Evolutionary conservation across 2,329 filamentous ascomycete genomes (phyloP), one percentile per base, ranked within the genome.

Genomic region (Pseudogymnoascus pannorum): DNA sequence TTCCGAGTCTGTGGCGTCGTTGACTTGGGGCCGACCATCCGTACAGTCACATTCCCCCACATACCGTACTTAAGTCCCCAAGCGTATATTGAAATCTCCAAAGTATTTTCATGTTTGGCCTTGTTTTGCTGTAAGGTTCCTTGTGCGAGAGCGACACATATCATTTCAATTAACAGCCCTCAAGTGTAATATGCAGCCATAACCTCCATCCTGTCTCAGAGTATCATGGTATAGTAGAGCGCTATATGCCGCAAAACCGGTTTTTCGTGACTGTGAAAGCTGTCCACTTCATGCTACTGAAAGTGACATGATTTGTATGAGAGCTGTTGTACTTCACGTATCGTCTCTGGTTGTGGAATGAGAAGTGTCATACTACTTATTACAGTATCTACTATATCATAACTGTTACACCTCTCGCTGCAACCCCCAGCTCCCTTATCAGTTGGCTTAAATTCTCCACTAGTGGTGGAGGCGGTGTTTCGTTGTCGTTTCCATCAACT

Each of bases 361-460:
- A 42, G 16, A 42, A 42, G 38, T 42, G 38, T 8, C 16, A 42
- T 42, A 20, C 20, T 20, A 42, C 20, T 20, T 42, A 42, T 42
- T 42, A 42, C 4, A 11, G 20, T 20, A 42, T 20, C 38, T 42
- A 42, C n/a, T n/a, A n/a, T 42, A 20, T 42, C 16, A 42, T 42
- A 42, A 20, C 18, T 42, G 20, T 40, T 42, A 59, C 59, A 38
- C 58, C 62, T 69, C 72, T 72, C 9, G 80, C 79, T 3, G 81
- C 80, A 66, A 78, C 76, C 3, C 81, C 80, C 59, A 89, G 71
- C 64, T 86, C 84, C 64, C 80, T 80, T 67, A 90, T 81, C 66
- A 90, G 72, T 51, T 84, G 79, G 51, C 85, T 81, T 57, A 90
- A 70, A 64, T 89, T 89, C 66, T 88, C 86, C 1, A 89, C 85